Evolutionary conservation across 2,329 filamentous ascomycete genomes (phyloP), one percentile per base, ranked within the genome.

Genomic region (Cladosporium sp.): DNA sequence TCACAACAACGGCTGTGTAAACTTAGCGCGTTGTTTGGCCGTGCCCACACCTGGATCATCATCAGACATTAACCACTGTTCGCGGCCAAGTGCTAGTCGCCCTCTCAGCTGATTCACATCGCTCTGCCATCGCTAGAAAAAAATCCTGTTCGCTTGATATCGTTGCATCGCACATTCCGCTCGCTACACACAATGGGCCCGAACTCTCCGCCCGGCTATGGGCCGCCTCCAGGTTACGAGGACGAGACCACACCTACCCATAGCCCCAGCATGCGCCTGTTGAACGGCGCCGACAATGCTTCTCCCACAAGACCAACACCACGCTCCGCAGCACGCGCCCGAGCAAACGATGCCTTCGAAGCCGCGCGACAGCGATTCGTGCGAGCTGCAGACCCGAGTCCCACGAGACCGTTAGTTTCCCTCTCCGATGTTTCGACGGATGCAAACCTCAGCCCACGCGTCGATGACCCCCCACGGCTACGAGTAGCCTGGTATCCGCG

Each of bases 251-350:
- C 65, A 61, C 14, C 37, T 48, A 52, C 69, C 69, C 60, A 70
- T 62, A 71, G 71, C 52, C 68, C 73, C 52, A 74, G 72, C 43
- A 76, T 78, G 74, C 73, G 75, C 54, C 67, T 77, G 63, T 69
- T 78, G 68, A 75, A 74, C 58, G 71, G 71, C 58, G 66, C 63
- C 38, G 73, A 76, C 49, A 71, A 74, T 44, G 38, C 52, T 34
- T 40, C 52, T 4, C 52, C 46, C 11, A 44, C 64, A 62, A 57
- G 66, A 65, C 59, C 72, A 73, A 61, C 55, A 48, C 58, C 56
- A 46, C 52, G 53, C 56, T 50, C 56, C 55, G 53, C 58, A 2
- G 46, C 49, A 44, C 58, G 52, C 54, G 49, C 48, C 11, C 35
- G 43, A 49, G 33, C 53, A 28, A 28, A 52, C 46, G 43, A 53